These are phyloP conservation scores for Rhizopus arrhizus DNA, from an alignment of 371 early-diverging fungal species.

Conservation along the genomic window DNA sequence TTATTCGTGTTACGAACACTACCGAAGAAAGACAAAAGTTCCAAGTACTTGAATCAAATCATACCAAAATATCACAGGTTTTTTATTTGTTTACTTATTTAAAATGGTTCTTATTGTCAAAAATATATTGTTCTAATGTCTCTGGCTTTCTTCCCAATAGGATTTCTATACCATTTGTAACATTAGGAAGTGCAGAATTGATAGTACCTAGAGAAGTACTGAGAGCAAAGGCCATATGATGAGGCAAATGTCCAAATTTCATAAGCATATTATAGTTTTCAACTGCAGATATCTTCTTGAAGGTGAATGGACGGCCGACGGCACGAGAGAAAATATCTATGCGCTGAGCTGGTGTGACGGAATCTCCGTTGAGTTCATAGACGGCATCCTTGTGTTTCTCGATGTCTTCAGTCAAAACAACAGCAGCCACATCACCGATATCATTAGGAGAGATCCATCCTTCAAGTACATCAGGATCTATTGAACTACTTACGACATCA, in stretches of 20 bases:
- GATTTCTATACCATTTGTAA: conserved; percentile 3
- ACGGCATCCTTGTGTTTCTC: conserved; percentile 26
- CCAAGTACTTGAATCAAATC: no score
- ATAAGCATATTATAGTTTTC: conserved; percentile 17
- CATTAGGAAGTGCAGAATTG: neutral
- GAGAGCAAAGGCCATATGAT: conserved; percentile 10
- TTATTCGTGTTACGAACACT: no score
- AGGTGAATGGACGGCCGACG: conserved; percentile 18
- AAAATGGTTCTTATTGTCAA: neutral
- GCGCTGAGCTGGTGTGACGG: conserved; percentile 8
- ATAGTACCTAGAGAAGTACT: neutral
- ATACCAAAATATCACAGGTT: no score
- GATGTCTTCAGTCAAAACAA: conserved; percentile 21
- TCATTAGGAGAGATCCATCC: conserved; percentile 31
- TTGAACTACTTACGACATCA: conserved; percentile 5
- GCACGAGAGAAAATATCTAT: conserved; percentile 11
- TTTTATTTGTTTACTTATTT: neutral
- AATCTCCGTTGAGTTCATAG: conserved; percentile 19
- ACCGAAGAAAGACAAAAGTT: no score
- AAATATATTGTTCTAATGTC: neutral
- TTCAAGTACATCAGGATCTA: conserved; percentile 2
- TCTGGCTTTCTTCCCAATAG: conserved; percentile 22
- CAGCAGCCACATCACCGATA: conserved; percentile 32
- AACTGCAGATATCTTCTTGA: conserved; percentile 6
- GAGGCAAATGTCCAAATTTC: conserved; percentile 1